Evolutionary conservation across 1,284 basidiomycete genomes (phyloP).

Genomic region (Amylostereum areolatum): DNA sequence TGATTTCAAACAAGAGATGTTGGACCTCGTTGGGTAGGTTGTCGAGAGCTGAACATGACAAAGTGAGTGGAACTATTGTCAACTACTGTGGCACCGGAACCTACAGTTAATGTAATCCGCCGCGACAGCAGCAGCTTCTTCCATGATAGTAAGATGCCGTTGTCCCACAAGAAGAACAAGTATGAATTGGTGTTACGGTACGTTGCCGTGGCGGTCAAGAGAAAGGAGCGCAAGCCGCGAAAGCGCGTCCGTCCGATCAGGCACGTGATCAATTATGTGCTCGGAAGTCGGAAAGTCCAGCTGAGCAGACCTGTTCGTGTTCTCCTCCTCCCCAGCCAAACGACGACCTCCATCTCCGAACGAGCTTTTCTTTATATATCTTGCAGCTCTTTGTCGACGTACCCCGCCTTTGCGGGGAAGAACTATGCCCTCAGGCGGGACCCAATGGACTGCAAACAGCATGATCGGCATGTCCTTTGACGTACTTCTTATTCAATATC

Average conservation of each 20-base stretch:
- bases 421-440: slow-evolving; percentile 53
- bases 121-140: slow-evolving; percentile 66
- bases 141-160: slow-evolving; percentile 28
- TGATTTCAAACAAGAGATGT: slow-evolving; percentile 68
- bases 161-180: no score
- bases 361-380: not conserved
- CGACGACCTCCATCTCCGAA: not conserved
- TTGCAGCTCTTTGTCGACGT: slow-evolving; percentile 2
- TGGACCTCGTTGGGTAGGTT: slow-evolving; percentile 72
- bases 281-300: no score
- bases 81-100: slow-evolving; percentile 20
- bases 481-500: slow-evolving; percentile 4
- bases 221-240: no score
- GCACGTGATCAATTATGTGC: no score
- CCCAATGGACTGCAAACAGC: slow-evolving; percentile 67
- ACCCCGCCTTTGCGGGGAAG: slow-evolving; percentile 56
- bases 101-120: slow-evolving; percentile 66
- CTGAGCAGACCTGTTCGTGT: not conserved
- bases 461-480: slow-evolving; percentile 51
- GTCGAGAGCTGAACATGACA: slow-evolving; percentile 50
- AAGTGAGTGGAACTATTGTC: not conserved
- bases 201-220: no score
- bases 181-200: no score
- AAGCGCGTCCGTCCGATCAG: no score
- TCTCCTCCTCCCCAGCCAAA: not conserved